A percentile compares a stretch with the other conserved stretches of the same genome.
Conservation (phyloP, 2,329 filamentous ascomycete genomes). For the Aspergillus sp. region DNA sequence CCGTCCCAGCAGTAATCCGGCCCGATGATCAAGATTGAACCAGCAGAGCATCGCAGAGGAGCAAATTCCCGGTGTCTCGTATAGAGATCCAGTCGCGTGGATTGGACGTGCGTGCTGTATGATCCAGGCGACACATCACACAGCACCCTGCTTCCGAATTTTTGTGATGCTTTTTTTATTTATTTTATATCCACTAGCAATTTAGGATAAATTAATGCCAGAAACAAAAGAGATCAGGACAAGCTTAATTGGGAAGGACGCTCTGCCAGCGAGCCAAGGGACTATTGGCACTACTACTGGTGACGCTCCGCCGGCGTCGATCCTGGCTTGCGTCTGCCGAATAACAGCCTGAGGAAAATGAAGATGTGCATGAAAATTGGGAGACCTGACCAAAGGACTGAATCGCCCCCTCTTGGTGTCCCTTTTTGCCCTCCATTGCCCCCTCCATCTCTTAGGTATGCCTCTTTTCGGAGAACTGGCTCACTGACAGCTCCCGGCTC, state of each 20-base stretch:
- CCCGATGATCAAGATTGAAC: not conserved
- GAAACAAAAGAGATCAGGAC: not conserved
- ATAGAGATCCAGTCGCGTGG: not conserved
- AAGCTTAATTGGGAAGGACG: slow-evolving; percentile 7
- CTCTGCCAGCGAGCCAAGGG: slow-evolving; percentile 3
- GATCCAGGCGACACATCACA: not conserved
- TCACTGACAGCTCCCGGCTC: slow-evolving; percentile 20
- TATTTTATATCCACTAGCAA: not conserved
- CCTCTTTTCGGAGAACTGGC: slow-evolving; percentile 19
- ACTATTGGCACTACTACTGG: slow-evolving; percentile 40
- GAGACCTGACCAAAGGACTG: not conserved
- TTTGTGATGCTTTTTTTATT: not conserved
- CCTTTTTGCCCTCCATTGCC: slow-evolving; percentile 9
- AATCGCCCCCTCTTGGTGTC: slow-evolving; percentile 5
- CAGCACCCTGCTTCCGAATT: not conserved
- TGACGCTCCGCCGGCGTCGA: slow-evolving; percentile 36
- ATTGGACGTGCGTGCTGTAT: not conserved
- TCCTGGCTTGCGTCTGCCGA: slow-evolving; percentile 23
- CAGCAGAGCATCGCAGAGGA: not conserved
- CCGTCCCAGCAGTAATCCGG: not conserved
- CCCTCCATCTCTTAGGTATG: slow-evolving; percentile 15
- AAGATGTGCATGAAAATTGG: not conserved
- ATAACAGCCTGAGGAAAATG: not conserved
- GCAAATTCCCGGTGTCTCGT: slow-evolving; percentile 1
- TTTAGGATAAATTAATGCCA: not conserved